phyloP scores from a whole-genome alignment of 331 rosid genomes.

The Dryas integrifolia region DNA sequence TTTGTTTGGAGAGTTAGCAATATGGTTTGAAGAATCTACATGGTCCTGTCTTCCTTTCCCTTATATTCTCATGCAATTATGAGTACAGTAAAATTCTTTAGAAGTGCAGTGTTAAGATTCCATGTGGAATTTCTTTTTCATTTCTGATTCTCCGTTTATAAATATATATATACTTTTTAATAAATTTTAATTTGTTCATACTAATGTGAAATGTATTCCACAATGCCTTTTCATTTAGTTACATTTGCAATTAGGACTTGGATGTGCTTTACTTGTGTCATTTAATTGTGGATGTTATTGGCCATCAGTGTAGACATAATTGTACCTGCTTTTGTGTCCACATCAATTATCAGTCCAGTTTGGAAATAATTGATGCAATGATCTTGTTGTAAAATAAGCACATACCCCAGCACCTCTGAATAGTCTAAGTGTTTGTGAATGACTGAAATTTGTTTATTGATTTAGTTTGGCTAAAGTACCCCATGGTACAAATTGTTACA shows the following conservation, averaged over 20 bases:
- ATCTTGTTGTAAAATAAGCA: background rate
- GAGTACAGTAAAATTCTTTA: slow-evolving; percentile 6
- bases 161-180: too few relatives aligned
- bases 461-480: background rate
- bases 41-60: slow-evolving; percentile 15
- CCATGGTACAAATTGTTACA: background rate
- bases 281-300: background rate
- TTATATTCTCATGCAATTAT: background rate
- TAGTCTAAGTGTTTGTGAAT: background rate
- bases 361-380: background rate
- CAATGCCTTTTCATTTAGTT: background rate
- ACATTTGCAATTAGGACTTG: background rate
- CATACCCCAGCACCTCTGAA: background rate
- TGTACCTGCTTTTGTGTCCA: background rate
- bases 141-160: background rate
- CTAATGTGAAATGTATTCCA: background rate
- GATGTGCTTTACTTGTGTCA: background rate
- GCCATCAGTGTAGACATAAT: slow-evolving; percentile 2
- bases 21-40: slow-evolving; percentile 19
- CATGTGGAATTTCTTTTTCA: slow-evolving; percentile 17
- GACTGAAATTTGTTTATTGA: background rate
- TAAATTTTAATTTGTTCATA: background rate
- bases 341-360: background rate
- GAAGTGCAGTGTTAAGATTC: slow-evolving; percentile 25
- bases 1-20: slow-evolving; percentile 10